phyloP scores from a whole-genome alignment of 257 asterid genomes.

The Verbena officinalis region DNA sequence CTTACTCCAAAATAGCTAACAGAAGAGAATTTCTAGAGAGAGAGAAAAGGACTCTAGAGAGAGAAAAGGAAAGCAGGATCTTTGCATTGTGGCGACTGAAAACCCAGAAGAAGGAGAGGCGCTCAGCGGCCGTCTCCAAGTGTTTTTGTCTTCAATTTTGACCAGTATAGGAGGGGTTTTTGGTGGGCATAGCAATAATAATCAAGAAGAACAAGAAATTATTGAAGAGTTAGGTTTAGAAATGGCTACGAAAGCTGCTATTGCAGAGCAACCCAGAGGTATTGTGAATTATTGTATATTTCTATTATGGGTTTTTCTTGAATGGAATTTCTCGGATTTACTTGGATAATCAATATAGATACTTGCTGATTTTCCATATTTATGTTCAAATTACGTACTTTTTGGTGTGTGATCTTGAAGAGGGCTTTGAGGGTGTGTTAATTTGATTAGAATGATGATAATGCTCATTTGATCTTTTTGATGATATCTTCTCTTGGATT shows the following conservation, averaged over 20 bases:
- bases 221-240: conserved; percentile 36
- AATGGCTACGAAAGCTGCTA: conserved; percentile 57
- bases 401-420: neutral
- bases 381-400: neutral
- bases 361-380: neutral
- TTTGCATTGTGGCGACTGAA: conserved; percentile 67
- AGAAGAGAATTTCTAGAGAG: neutral
- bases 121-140: conserved; percentile 72
- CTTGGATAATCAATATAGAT: neutral
- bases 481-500: neutral
- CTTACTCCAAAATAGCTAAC: neutral
- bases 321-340: neutral
- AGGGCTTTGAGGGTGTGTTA: neutral
- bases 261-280: conserved; percentile 57
- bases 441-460: neutral
- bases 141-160: conserved; percentile 63
- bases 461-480: neutral
- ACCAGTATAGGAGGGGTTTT: conserved; percentile 73
- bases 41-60: conserved; percentile 7
- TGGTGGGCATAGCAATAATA: conserved; percentile 29
- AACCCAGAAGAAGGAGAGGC: conserved; percentile 54
- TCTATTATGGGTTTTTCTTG: neutral
- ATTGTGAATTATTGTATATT: neutral
- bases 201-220: conserved; percentile 24
- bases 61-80: neutral